Evolutionary conservation across 2,329 filamentous ascomycete genomes (phyloP).

Genomic region (Botrytis hyacinthi): DNA sequence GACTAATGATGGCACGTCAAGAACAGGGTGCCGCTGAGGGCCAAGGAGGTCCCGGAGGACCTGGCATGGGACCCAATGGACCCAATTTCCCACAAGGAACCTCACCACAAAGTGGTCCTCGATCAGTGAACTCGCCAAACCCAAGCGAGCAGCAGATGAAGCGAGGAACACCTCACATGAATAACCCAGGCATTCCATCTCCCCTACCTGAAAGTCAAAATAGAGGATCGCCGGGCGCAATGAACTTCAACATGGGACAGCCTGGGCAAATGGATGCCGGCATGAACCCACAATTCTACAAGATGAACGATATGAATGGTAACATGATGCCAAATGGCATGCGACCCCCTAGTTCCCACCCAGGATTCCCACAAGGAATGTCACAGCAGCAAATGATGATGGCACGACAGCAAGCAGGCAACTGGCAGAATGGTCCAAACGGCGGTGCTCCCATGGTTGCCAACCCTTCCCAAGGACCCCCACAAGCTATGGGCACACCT

Average conservation of each 20-base stretch:
- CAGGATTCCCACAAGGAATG: constrained; percentile 53
- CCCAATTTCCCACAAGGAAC: constrained; percentile 66
- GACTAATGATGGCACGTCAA: constrained; percentile 77
- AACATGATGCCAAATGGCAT: constrained; percentile 65
- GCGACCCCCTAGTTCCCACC: constrained; percentile 68
- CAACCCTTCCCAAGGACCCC: constrained; percentile 43
- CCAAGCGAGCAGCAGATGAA: constrained; percentile 78
- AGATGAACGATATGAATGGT: constrained; percentile 50
- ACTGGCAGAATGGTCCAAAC: constrained; percentile 39
- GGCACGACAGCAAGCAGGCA: constrained; percentile 44
- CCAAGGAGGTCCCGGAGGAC: constrained; percentile 45
- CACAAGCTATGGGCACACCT: constrained; percentile 55
- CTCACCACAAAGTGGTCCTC: constrained; percentile 64
- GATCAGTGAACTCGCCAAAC: constrained; percentile 72
- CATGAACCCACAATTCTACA: constrained; percentile 59
- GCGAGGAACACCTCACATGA: constrained; percentile 72
- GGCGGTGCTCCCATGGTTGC: constrained; percentile 46
- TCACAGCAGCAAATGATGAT: constrained; percentile 57
- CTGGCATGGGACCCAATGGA: constrained; percentile 55
- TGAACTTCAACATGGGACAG: constrained; percentile 56
- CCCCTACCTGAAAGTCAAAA: constrained; percentile 70
- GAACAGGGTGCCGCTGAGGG: constrained; percentile 65
- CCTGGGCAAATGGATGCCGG: constrained; percentile 58
- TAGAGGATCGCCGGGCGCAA: constrained; percentile 62
- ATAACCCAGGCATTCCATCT: constrained; percentile 65